Evolutionary conservation across 306 rosid species (phyloP).

Genomic region (Medicago truncatula): DNA sequence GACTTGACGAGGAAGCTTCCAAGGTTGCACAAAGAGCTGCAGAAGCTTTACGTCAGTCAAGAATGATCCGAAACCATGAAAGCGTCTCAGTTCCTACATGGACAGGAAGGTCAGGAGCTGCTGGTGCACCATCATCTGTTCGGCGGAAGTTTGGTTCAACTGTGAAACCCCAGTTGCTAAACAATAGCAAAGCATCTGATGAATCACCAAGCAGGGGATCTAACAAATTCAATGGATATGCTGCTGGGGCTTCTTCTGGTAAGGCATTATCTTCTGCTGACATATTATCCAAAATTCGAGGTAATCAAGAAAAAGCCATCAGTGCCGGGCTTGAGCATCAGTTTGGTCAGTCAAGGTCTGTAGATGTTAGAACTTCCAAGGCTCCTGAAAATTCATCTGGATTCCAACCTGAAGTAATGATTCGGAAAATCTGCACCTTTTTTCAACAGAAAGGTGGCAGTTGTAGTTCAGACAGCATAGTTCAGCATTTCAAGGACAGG

Average conservation of each 20-base stretch:
- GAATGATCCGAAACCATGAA: slow-evolving; percentile 78
- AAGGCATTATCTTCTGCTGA: slow-evolving; percentile 87
- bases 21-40: slow-evolving; percentile 95
- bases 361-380: slow-evolving; percentile 55
- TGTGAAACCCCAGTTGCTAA: slow-evolving; percentile 63
- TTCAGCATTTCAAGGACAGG: slow-evolving; percentile 80
- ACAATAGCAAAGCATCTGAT: slow-evolving; percentile 49
- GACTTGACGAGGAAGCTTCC: slow-evolving; percentile 92
- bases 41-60: slow-evolving; percentile 86
- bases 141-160: slow-evolving; percentile 83
- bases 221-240: slow-evolving; percentile 54
- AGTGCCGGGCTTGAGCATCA: slow-evolving; percentile 78
- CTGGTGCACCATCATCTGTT: slow-evolving; percentile 86
- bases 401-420: slow-evolving; percentile 80
- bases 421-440: slow-evolving; percentile 82
- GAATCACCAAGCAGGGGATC: slow-evolving; percentile 55
- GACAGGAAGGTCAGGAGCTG: slow-evolving; percentile 96
- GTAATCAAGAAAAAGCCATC: slow-evolving; percentile 75
- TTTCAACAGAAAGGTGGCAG: slow-evolving; percentile 81
- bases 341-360: slow-evolving; percentile 54
- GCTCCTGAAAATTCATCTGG: slow-evolving; percentile 55
- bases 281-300: slow-evolving; percentile 68
- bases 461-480: slow-evolving; percentile 70
- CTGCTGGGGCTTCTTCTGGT: slow-evolving; percentile 85
- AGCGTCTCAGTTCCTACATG: slow-evolving; percentile 87